Base-by-base conservation (phyloP, 768 basidiomycete species). In the Hydnum rufescens region DNA sequence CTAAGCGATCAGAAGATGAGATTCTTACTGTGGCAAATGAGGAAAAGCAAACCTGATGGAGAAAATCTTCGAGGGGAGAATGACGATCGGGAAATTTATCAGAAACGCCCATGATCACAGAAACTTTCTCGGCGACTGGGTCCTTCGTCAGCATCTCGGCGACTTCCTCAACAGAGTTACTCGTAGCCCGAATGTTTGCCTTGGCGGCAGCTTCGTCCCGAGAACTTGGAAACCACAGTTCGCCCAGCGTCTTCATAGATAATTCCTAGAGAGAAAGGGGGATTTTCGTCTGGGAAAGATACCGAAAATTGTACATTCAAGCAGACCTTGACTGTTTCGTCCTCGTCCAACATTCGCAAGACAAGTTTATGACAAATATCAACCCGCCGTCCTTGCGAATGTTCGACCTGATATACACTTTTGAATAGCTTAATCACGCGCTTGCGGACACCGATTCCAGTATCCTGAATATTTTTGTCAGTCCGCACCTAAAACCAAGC, bases 341-440 rank as follows among this genome's bases (percentile, higher is more conserved):
- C 95, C 61, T 95, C 89, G 58, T 99, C 95, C 39, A 80, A 63
- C 71, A 89, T 82, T 13, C 92, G 77, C 31, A 80, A 67, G 2
- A 95, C 79, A 22, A 99, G 73, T 53, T 79, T 77, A 1, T 75
- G 77, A 55, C 82, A 77, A 48, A 96, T 89, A 59, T 96, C 88
- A 36, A 80, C 73, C 29, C 75, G 75, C 31, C 78, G 74, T 13
- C 63, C 60, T 32, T 71, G 67, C 50, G 80, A 76, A 16, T 75
- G 70, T 2, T 78, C 76, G 19, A 78, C 74, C 1, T 64, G 59
- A 60, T 92, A 92, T 57, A 89, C 83, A 0, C 77, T 73, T 63
- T 82, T 86, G 34, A 99, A 72, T 1, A 99, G 70, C 66, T 93
- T 97, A 70, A 99, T 86, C 51, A 97, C 93, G 2, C 93, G 78